Base-by-base conservation (phyloP, 2,329 filamentous ascomycete species). In the Epichloe amarillans region DNA sequence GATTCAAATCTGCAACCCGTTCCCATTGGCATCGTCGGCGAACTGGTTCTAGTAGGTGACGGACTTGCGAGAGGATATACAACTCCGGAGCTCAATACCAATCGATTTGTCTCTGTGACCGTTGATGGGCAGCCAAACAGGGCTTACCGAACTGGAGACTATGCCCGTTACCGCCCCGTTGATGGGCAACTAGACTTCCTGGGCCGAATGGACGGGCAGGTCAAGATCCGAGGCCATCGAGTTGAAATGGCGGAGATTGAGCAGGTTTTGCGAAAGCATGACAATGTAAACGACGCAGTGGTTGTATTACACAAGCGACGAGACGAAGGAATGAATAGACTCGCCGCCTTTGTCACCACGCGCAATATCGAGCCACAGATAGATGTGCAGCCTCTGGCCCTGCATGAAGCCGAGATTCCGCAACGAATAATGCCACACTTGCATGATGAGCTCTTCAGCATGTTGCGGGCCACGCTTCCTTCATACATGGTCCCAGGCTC, bases 401-500 rank as follows among this genome's bases (percentile, higher is more conserved):
- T 19, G 38, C 38, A 10, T 8, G 6, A 21, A 11, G 12, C 19
- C n/a, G n/a, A 21, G 3, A 5, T 10, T 10, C 5, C 17, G 4
- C n/a, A 19, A 19, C 17, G 8, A 21, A 7, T 1, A 12, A 6
- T 41, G 19, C 39, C 19, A 11, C 11, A 23, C 4, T 23, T 17
- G 17, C 17, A 17, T 17, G n/a, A 47, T 2, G 37, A 47, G 17
- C 43, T 51, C 44, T 11, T 12, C 8, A 26, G 2, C 5, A 19
- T 37, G 33, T 12, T 51, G 39, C 26, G 23, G 17, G 26, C 45
- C 23, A 23, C 3, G 5, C n/a, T 62, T 1, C 58, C 58, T 1
- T 42, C 45, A 4, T 59, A 60, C 45, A 61, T 62, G 60, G 46
- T 62, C 2, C 60, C 60, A 0, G 47, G 49, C 3, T 30, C 53